Base-by-base conservation (phyloP, 1,284 basidiomycete genomes). In the Naganishia cerealis region DNA sequence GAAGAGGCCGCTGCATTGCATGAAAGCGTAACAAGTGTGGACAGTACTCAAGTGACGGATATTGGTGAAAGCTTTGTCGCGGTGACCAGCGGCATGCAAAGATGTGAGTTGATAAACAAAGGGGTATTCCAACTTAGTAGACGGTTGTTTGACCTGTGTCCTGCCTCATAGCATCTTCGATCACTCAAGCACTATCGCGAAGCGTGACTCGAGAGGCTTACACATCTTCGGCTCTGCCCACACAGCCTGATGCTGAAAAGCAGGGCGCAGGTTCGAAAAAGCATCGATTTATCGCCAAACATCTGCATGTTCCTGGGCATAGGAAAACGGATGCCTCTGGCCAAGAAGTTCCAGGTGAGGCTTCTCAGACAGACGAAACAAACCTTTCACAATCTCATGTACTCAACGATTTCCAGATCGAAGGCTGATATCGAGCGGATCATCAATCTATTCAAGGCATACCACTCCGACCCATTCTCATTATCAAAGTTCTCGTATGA, bases 401-500 rank as follows among this genome's bases (percentile, higher is more conserved):
- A 21, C n/a, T 50, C 24, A 24, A 50, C 9, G 46, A 10, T 50
- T 3, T 9, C 7, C 70, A 73, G 16, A 66, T 71, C 29, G 73
- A 74, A 16, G 73, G 1, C 76, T 76, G 3, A 74, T 81, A 36
- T 79, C 80, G 0, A 70, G 70, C 66, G 91, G 91, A 0, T 93
- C 91, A 0, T 93, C 91, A 0, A 92, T 92, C 63, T 90, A 92
- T 75, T 89, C 90, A 0, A 87, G 91, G 58, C 85, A 87, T 24
- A 63, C 67, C 42, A 71, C 70, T 5, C 62, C 70, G 1, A 63
- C 67, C 15, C 70, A 68, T 52, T 70, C 55, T 57, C 61, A 68
- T 67, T 56, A 42, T 61, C 72, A 16, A 29, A 63, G 66, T 6
- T 46, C 66, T 8, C 65, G 67, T n/a, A 13, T 70, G 10, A 43